Evolutionary conservation across 2,329 filamentous ascomycete genomes (phyloP), one percentile per base, ranked within the genome.

Genomic region (Mollisia scopiformis): DNA sequence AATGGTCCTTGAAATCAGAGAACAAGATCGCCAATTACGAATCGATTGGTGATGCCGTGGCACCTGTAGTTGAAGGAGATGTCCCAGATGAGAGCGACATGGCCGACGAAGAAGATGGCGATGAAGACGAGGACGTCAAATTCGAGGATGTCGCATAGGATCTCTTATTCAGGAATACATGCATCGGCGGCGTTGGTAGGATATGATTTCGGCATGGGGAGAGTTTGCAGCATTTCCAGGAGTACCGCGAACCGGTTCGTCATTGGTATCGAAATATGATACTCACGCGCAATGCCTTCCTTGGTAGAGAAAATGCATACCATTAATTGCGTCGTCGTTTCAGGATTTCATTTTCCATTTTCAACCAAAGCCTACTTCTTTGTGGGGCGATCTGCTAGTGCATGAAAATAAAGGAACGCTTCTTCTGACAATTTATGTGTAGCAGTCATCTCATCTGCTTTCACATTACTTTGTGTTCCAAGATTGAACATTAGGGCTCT

Each of bases 1-100:
- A 89, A 67, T 98, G 93, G 88, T 89, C 89, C 68, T 78, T 97
- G 59, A 92, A 89, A 74, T 81, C 85, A 2, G 89, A 92, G 72
- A 89, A 90, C 62, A 85, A 76, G 68, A 79, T 82, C 58, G 78
- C 79, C 39, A 82, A 80, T 58, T 81, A 83, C 66, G 79, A 80
- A 21, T 78, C 21, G 10, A 78, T 80, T 55, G 88, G 81, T 63
- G 79, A 83, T 66, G 80, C 81, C 63, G 73, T 78, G 47, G 80
- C 77, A 1, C 80, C 79, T 21, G 76, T 79, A 14, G 74, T 76
- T 13, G 80, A 79, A 57, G 77, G 75, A 11, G 78, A 79, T 19
- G 77, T 77, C 54, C 76, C 79, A 28, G 81, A 82, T 41, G 79
- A 80, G 25, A 80, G 74, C 13, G 87, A 85, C 43, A 83, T 85